Percentiles rank a stretch among this genome's conserved stretches.
phyloP scores from a whole-genome alignment of 768 basidiomycete genomes.

The Inosperma sp. region DNA sequence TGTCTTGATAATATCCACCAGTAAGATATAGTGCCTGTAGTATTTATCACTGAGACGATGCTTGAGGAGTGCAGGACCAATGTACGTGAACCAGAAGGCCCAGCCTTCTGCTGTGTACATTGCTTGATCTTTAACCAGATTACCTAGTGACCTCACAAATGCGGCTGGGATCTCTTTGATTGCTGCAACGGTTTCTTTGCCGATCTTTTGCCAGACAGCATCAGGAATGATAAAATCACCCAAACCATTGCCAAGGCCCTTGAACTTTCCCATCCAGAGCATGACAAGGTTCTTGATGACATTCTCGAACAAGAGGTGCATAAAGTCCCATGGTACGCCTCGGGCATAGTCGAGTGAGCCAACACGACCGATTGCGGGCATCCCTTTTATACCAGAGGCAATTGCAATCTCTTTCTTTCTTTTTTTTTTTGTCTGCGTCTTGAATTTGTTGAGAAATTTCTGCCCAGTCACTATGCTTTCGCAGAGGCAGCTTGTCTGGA shows the following conservation, averaged over 20 bases:
- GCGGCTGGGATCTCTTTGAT: slow-evolving; percentile 28
- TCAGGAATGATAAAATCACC: slow-evolving; percentile 21
- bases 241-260: slow-evolving; percentile 28
- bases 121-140: slow-evolving; percentile 22
- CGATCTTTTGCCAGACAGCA: slow-evolving; percentile 16
- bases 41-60: slow-evolving; percentile 30
- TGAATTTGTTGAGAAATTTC: slow-evolving; percentile 14
- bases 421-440: slow-evolving; percentile 12
- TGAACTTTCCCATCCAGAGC: slow-evolving; percentile 39
- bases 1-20: slow-evolving; percentile 32
- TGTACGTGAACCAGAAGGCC: slow-evolving; percentile 35
- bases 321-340: slow-evolving; percentile 44
- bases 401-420: slow-evolving; percentile 19
- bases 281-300: slow-evolving; percentile 32
- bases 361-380: slow-evolving; percentile 30
- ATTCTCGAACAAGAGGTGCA: slow-evolving; percentile 43
- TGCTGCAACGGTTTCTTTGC: slow-evolving; percentile 6
- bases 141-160: slow-evolving; percentile 27
- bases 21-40: slow-evolving; percentile 33
- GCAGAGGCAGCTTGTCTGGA: slow-evolving; percentile 17
- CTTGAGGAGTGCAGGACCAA: slow-evolving; percentile 35
- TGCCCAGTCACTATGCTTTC: slow-evolving; percentile 11
- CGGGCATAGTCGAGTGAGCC: slow-evolving; percentile 32
- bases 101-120: slow-evolving; percentile 35
- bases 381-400: too few species aligned